Evolutionary conservation across 106 monocot species (phyloP), one percentile per base, ranked within the genome.

Genomic region (Agapanthus africanus): DNA sequence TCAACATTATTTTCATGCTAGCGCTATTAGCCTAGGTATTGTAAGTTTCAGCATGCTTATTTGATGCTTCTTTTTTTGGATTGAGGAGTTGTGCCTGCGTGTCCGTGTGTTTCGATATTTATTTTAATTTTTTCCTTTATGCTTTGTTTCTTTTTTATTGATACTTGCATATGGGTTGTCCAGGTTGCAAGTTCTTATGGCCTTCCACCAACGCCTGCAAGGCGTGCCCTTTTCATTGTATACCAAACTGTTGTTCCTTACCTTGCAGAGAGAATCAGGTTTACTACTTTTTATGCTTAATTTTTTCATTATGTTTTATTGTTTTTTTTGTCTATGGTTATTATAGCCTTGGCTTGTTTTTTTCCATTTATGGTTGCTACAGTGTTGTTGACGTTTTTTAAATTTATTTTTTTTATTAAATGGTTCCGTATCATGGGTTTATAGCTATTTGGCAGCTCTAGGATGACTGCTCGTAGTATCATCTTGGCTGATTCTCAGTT

Each of bases 201-300:
- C 6, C 77, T 92, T 70, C 89, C 92, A 71, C 92, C 97, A 69
- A 92, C 97, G 35, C 97, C 89, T 71, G 97, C 92, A 35, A 88
- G 87, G 37, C 80, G 88, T 42, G 70, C 83, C 18, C 76, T 97
- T 56, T 97, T 97, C 62, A 90, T 97, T 59, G 21, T 92, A 36
- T 92, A 97, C 74, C 89, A 97, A 61, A 90, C 89, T 28, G 67
- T 73, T 7, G 39, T 97, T 81, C 92, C 97, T 56, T 97, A 92
- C 80, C 82, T 97, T 47, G 82, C 89, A 66, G 92, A 97, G 80
- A 81, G 92, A 75, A 82, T 97, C 33, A 97, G 92, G 97, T 92
- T 69, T 36, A 61, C 4, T 49, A 28, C 66, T 73, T 51, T 50
- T n/a, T 33, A 22, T 27, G 4, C 52, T 30, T 54, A 2, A 16